Conservation (phyloP, 176 grass and related monocot genomes). For the Hyparrhenia diplandra region DNA sequence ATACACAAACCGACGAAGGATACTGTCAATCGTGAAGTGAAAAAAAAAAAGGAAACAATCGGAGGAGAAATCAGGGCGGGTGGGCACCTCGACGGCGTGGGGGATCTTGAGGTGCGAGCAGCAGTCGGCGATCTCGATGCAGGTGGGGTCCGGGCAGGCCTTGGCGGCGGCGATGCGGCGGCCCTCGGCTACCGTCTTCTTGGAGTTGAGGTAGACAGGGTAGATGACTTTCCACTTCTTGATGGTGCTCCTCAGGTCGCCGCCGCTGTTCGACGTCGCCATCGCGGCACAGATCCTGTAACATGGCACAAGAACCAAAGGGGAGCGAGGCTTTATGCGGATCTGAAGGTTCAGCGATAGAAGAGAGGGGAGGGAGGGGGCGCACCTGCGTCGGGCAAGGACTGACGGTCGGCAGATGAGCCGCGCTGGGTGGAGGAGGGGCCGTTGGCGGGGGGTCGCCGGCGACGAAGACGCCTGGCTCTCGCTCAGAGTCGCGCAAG, state of each 20-base stretch:
- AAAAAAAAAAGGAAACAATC: neutral
- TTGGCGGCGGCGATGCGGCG: constrained; percentile 64
- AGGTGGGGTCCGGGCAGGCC: constrained; percentile 87
- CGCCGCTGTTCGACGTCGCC: neutral
- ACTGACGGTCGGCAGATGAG: too few relatives aligned
- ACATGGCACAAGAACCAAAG: constrained; percentile 1
- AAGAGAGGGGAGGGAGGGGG: too few relatives aligned
- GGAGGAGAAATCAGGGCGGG: neutral
- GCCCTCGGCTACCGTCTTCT: constrained; percentile 85
- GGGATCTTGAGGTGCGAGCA: constrained; percentile 82
- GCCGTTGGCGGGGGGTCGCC: too few relatives aligned
- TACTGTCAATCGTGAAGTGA: neutral
- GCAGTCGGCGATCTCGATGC: constrained; percentile 82
- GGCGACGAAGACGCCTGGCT: too few relatives aligned
- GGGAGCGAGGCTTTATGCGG: neutral
- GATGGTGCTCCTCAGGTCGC: constrained; percentile 39
- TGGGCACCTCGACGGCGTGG: constrained; percentile 53
- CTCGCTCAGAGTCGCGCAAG: too few relatives aligned
- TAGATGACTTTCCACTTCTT: constrained; percentile 98
- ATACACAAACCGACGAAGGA: neutral
- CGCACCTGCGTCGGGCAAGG: too few relatives aligned
- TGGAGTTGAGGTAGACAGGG: constrained; percentile 95
- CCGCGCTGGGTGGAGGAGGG: too few relatives aligned
- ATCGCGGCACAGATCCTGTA: constrained; percentile 1
- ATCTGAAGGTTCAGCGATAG: too few relatives aligned